phyloP scores from a whole-genome alignment of 495 filamentous ascomycete species.

The Penicillium verhagenii region DNA sequence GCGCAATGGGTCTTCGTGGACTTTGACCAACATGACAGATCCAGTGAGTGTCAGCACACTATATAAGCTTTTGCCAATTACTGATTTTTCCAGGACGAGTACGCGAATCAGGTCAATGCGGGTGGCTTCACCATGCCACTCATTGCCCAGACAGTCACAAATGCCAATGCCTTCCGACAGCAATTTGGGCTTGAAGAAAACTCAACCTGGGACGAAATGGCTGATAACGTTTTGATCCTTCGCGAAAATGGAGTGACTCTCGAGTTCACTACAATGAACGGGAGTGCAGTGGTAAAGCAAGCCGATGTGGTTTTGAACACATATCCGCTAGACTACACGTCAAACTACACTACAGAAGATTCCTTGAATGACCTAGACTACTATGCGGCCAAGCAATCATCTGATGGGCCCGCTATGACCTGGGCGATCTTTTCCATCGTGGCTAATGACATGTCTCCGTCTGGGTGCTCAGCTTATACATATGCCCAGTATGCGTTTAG shows the following conservation, averaged over 20 bases:
- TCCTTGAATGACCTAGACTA: slow-evolving; percentile 59
- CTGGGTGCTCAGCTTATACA: slow-evolving; percentile 62
- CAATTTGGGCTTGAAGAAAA: slow-evolving; percentile 55
- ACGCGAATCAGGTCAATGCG: slow-evolving; percentile 69
- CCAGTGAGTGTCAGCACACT: slow-evolving; percentile 44
- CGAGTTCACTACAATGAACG: slow-evolving; percentile 69
- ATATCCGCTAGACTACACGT: slow-evolving; percentile 54
- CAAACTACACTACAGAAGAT: slow-evolving; percentile 52
- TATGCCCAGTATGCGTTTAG: slow-evolving; percentile 62
- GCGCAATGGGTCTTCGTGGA: slow-evolving; percentile 53
- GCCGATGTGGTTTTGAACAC: slow-evolving; percentile 63
- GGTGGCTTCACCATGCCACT: slow-evolving; percentile 72
- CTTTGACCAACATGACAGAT: slow-evolving; percentile 71
- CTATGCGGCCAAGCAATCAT: slow-evolving; percentile 63
- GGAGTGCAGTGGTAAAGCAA: slow-evolving; percentile 61
- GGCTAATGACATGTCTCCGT: slow-evolving; percentile 56
- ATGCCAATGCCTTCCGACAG: slow-evolving; percentile 56
- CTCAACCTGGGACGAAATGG: slow-evolving; percentile 52
- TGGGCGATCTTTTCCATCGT: slow-evolving; percentile 64
- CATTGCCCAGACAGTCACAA: slow-evolving; percentile 54
- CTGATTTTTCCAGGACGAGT: slow-evolving; percentile 55
- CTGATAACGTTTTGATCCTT: slow-evolving; percentile 52
- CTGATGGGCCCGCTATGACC: slow-evolving; percentile 65
- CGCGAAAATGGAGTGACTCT: slow-evolving; percentile 63
- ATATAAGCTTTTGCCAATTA: neutral